These are phyloP conservation scores for Beauveria australis DNA, from an alignment of 2,329 filamentous ascomycete genomes.

Conservation along the genomic window DNA sequence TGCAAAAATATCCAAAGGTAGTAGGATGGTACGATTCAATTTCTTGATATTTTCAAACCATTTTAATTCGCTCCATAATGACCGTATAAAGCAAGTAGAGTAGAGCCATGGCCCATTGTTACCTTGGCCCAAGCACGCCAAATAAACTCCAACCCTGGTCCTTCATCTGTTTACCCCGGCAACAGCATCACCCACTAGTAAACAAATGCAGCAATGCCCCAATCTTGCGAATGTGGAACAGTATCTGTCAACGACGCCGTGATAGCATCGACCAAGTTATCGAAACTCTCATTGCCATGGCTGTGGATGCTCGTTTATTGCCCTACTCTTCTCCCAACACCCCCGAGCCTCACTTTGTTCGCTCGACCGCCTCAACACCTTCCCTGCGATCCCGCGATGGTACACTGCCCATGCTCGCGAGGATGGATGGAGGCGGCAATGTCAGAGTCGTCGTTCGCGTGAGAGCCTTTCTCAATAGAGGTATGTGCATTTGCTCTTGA, in stretches of 20 bases:
- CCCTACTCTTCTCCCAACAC: conserved; percentile 28
- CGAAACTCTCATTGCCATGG: conserved; percentile 32
- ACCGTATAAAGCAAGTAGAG: too few relatives aligned
- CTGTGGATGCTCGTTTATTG: conserved; percentile 37
- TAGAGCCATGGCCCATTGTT: too few relatives aligned
- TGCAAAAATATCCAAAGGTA: too few relatives aligned
- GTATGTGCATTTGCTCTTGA: conserved; percentile 34
- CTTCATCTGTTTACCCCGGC: conserved; percentile 23
- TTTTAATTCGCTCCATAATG: too few relatives aligned
- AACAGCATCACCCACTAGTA: conserved; percentile 23
- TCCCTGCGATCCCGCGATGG: conserved; percentile 67
- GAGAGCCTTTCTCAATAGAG: conserved; percentile 69
- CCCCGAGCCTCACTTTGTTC: conserved; percentile 29
- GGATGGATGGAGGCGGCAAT: conserved; percentile 61
- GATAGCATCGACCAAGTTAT: conserved; percentile 31
- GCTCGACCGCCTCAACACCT: conserved; percentile 69
- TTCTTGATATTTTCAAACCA: too few relatives aligned
- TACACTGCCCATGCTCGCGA: conserved; percentile 47
- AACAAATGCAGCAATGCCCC: conserved; percentile 20
- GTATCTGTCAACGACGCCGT: conserved; percentile 33
- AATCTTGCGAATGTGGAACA: conserved; percentile 26
- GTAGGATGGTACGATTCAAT: too few relatives aligned
- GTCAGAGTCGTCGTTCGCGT: conserved; percentile 78
- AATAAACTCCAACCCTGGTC: not conserved
- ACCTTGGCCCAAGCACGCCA: not conserved